Evolutionary conservation across 768 basidiomycete species (phyloP).

Genomic region (Ramaria rubella): DNA sequence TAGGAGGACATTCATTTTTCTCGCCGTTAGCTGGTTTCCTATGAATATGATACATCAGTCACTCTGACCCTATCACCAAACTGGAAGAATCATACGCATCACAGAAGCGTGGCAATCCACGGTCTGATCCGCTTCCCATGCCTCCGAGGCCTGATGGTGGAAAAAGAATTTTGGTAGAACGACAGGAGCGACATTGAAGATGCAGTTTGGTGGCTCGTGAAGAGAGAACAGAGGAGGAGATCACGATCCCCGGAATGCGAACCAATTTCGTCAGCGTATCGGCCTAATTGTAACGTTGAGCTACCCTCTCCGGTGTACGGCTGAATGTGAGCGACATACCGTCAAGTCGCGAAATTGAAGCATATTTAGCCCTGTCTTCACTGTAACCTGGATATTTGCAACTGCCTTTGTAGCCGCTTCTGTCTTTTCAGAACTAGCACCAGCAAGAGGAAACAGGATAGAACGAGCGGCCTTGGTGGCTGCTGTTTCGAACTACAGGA

Average conservation of each 20-base stretch:
- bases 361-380: constrained; percentile 87
- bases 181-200: constrained; percentile 88
- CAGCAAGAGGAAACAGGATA: constrained; percentile 77
- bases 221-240: constrained; percentile 89
- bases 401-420: constrained; percentile 47
- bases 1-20: constrained; percentile 90
- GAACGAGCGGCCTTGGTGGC: constrained; percentile 76
- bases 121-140: constrained; percentile 77
- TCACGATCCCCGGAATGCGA: constrained; percentile 95
- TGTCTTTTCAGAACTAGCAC: constrained; percentile 36
- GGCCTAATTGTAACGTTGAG: constrained; percentile 31
- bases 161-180: constrained; percentile 69
- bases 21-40: constrained; percentile 60
- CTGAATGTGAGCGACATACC: constrained; percentile 31
- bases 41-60: not conserved
- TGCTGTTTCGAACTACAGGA: constrained; percentile 80
- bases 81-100: constrained; percentile 44
- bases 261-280: constrained; percentile 94
- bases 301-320: not conserved
- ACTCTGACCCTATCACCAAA: not conserved
- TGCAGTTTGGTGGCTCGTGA: constrained; percentile 89
- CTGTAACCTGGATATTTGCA: constrained; percentile 78
- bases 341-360: constrained; percentile 91
- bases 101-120: constrained; percentile 81
- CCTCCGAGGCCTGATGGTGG: constrained; percentile 78